Conservation (phyloP, 2,329 filamentous ascomycete genomes). For the Botrytis paeoniae region DNA sequence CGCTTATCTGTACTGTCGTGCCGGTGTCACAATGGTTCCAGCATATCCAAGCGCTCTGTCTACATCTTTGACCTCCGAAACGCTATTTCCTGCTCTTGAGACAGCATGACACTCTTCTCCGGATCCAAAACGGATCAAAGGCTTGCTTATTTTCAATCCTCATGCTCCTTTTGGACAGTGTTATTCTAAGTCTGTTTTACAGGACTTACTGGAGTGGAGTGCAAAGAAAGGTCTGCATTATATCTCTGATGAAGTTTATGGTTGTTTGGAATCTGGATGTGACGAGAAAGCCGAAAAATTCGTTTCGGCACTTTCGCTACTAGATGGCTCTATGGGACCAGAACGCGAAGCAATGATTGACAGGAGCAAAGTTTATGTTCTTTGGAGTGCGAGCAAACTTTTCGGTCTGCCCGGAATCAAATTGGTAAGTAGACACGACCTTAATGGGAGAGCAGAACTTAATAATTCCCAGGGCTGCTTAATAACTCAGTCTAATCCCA, state of each 20-base stretch:
- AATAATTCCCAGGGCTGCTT: not conserved
- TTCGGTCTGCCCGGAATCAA: not conserved
- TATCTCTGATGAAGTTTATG: not conserved
- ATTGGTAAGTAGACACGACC: not conserved
- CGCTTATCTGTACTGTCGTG: too few relatives aligned
- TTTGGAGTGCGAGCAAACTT: not conserved
- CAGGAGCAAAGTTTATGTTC: not conserved
- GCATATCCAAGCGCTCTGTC: too few relatives aligned
- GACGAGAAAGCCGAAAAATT: not conserved
- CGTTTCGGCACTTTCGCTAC: not conserved
- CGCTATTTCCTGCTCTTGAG: too few relatives aligned
- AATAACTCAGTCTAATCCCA: not conserved
- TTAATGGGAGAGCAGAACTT: not conserved
- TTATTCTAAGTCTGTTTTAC: not conserved
- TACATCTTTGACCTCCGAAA: too few relatives aligned
- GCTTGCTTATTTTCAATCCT: not conserved
- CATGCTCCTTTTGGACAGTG: not conserved
- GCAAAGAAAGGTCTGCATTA: not conserved
- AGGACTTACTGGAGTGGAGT: not conserved
- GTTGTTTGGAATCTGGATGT: not conserved
- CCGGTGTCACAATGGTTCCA: too few relatives aligned
- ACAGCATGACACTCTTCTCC: not conserved
- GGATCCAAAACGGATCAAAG: not conserved
- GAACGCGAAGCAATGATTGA: not conserved
- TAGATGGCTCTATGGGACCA: not conserved